Base-by-base conservation (phyloP, 2,329 filamentous ascomycete species). In the Trichoderma oligosporum region DNA sequence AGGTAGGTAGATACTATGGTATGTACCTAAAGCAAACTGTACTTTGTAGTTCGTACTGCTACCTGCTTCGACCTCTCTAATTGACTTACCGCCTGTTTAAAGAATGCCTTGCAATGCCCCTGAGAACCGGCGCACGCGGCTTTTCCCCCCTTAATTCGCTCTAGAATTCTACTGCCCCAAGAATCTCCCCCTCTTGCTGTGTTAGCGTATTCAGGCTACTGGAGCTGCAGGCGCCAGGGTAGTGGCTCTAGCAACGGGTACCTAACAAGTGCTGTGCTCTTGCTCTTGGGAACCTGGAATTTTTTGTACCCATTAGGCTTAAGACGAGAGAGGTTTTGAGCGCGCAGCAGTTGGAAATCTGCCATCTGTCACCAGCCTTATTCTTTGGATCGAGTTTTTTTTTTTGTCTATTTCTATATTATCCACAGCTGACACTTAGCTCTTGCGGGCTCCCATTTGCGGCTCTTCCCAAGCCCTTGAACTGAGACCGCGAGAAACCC, bases 321-420 rank as follows among this genome's bases (percentile, higher is more conserved):
- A 29, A 31, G 47, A 45, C 25, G 41, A 41, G 56, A 25, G n/a
- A n/a, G n/a, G n/a, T n/a, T 45, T 58, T 33, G 56, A 58, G 56
- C 56, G 45, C 42, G 56, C 51, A 45, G 22, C 51, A 48, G 44
- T 38, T 44, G 57, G 35, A 56, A 56, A 25, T 42, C 27, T n/a
- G 31, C 41, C 31, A 24, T 39, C 20, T 8, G 33, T 45, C 20
- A 27, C 44, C 55, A 24, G 20, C 22, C 29, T n/a, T n/a, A 14
- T 29, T 38, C 22, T 44, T 27, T 24, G 12, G 7, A 35, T 35
- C 31, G n/a, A n/a, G n/a, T n/a, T n/a, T 27, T 25, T 31, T 41
- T 33, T 16, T 33, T 47, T 24, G 29, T 20, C 38, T 9, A 16
- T 24, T 36, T 18, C 9, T 18, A n/a, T 25, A 20, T 29, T 31